Evolutionary conservation across 2,329 filamentous ascomycete genomes (phyloP), one percentile per base, ranked within the genome.

Genomic region (Fusarium udum): DNA sequence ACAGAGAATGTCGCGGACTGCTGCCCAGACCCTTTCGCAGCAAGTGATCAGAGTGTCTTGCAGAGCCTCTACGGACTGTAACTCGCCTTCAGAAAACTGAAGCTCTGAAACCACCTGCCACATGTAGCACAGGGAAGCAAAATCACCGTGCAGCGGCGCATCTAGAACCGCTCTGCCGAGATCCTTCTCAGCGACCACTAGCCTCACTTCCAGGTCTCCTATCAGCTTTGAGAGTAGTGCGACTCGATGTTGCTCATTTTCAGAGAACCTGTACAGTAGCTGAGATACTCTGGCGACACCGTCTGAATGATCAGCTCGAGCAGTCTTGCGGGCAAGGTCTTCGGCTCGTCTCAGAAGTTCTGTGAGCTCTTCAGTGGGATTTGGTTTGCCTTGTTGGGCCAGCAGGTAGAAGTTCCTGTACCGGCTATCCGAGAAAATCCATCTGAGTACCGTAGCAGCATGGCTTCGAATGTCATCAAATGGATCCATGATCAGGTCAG

Each of bases 221-320:
- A 94, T 79, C 2, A 95, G 84, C 4, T 81, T 82, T 32, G 87
- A 83, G 3, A 95, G 83, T 16, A 95, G 84, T 1, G 77, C 79
- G 9, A 88, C 71, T 16, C 84, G 85, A 16, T 82, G 80, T 6
- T 85, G 78, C n/a, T 82, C 79, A 4, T 80, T 81, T 24, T 79
- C 78, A 20, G 88, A 84, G 79, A 91, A 89, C 45, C 85, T 84
- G 78, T 91, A 93, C 8, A 94, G 81, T 22, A 97, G 83, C 45
- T 93, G 90, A 69, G 92, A 92, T 6, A 92, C 86, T 60, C 94
- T 91, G 39, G 95, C 95, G 53, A 96, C 91, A 15, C 95, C 95
- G 82, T 99, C 95, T 3, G 95, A 95, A 80, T 97, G 94, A 79
- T 98, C 95, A 18, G 95, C 95, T 69, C 96, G 89, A 28, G 94